phyloP scores from a whole-genome alignment of 805 yeast species.

The Teunomyces atbi region DNA sequence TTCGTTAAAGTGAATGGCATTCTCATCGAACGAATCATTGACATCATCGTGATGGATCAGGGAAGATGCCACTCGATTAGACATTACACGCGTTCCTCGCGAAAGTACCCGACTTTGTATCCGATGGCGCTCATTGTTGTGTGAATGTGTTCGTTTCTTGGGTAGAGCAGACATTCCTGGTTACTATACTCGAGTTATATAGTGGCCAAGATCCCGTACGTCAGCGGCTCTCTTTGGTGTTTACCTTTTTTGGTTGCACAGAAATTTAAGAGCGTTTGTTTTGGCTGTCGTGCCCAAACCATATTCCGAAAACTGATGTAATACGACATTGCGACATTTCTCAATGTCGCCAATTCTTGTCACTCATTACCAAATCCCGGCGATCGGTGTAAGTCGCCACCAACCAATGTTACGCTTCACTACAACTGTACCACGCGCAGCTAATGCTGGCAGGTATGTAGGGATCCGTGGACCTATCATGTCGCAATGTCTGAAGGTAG shows the following conservation, averaged over 20 bases:
- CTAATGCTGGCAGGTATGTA: background rate
- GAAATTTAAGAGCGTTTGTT: background rate
- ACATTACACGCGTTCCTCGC: constrained; percentile 7
- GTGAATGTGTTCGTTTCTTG: constrained; percentile 10
- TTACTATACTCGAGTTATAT: background rate
- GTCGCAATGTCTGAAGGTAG: background rate
- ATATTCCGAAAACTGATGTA: background rate
- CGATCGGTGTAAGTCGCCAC: constrained; percentile 2
- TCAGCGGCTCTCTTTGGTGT: background rate
- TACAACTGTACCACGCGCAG: background rate
- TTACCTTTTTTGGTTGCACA: background rate
- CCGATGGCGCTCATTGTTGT: constrained; percentile 4
- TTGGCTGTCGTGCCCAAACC: background rate
- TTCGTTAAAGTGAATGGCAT: constrained; percentile 42
- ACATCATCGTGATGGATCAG: constrained; percentile 5
- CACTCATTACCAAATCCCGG: background rate
- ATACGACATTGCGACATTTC: constrained; percentile 1
- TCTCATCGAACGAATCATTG: constrained; percentile 24
- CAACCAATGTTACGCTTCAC: constrained; percentile 1
- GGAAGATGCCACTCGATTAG: constrained; percentile 11
- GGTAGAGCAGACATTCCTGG: constrained; percentile 10
- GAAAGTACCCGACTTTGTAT: constrained; percentile 2
- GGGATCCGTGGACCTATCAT: background rate
- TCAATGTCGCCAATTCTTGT: background rate
- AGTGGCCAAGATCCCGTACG: no score